Percentiles rank a stretch among this genome's conserved stretches.
Evolutionary conservation across 108 stramenopile genomes (phyloP).

Genomic region (Cyclotella cryptica): DNA sequence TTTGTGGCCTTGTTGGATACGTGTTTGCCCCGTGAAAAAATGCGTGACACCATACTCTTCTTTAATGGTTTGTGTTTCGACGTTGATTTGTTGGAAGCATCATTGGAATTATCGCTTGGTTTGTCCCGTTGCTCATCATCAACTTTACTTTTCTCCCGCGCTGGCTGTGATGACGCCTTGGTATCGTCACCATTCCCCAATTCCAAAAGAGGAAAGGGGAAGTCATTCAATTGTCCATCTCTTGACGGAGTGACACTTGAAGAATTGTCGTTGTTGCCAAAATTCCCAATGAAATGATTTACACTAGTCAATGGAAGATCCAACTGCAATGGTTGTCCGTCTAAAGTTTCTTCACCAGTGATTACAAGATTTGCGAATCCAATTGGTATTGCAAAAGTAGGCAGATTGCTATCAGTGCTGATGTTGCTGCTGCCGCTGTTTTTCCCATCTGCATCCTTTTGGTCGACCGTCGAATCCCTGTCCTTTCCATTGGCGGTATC

Average conservation of each 20-base stretch:
- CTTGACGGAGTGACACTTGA: neutral
- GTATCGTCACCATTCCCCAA: neutral
- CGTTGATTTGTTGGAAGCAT: too few relatives aligned
- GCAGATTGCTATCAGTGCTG: neutral
- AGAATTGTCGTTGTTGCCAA: neutral
- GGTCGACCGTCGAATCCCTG: neutral
- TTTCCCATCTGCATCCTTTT: neutral
- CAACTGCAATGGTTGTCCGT: constrained; percentile 29
- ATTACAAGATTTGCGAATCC: constrained; percentile 39
- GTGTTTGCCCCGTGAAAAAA: neutral
- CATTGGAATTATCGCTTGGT: too few relatives aligned
- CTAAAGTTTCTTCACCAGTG: constrained; percentile 37
- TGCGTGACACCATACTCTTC: too few relatives aligned
- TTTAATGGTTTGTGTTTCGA: too few relatives aligned
- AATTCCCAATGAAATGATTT: constrained; percentile 18
- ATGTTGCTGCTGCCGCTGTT: neutral
- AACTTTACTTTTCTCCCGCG: too few relatives aligned
- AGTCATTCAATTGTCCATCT: neutral
- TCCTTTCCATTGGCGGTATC: neutral
- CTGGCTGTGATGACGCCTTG: too few relatives aligned
- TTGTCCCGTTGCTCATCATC: too few relatives aligned
- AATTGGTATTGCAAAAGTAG: constrained; percentile 35
- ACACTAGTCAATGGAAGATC: constrained; percentile 40
- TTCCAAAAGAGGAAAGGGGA: constrained; percentile 16
- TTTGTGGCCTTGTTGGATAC: neutral